Base-by-base conservation (phyloP, 441 rosid species). In the Pelargonium australe region DNA sequence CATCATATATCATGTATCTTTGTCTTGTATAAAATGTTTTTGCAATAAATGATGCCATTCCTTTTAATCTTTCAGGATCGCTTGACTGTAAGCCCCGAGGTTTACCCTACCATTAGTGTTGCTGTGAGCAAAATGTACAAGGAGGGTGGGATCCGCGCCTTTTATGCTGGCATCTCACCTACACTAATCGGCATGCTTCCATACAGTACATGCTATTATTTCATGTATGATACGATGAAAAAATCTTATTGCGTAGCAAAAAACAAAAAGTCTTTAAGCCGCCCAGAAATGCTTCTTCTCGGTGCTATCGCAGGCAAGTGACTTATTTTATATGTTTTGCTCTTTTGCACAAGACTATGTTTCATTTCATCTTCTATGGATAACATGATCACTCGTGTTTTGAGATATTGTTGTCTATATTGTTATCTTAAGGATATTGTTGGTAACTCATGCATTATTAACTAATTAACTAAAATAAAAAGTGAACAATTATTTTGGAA, bases 101-200 rank as follows among this genome's bases (percentile, higher is more conserved):
- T 90, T 13, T 95, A 92, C 79, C 99, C 99, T 67, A 84, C 67
- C 75, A 75, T 95, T 66, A 83, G 82, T 71, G 80, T 90, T 69
- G 96, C 99, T 55, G 37, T 95, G 47, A 82, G 88, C 66, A 95
- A 87, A 77, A 92, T 95, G 49, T 76, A 87, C 49, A 86, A 78
- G 76, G 89, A 90, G 61, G 97, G 92, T 66, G 99, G 99, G 12
- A 57, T 90, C 64, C 80, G 96, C 68, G 91, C 86, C 76, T 88
- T 95, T 74, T 89, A 95, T 65, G 83, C 98, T 20, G 98, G 99
- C 49, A 37, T 95, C 69, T 81, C 85, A 65, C 99, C 99, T 14
- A 90, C 99, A 6, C 73, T 95, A 70, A 72, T 90, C 0, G 99
- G 99, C 72, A 95, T 95, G 99, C 96, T 95, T 80, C 99, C 99